Evolutionary conservation across 805 yeast species (phyloP).

Genomic region (Candida loeiensis): DNA sequence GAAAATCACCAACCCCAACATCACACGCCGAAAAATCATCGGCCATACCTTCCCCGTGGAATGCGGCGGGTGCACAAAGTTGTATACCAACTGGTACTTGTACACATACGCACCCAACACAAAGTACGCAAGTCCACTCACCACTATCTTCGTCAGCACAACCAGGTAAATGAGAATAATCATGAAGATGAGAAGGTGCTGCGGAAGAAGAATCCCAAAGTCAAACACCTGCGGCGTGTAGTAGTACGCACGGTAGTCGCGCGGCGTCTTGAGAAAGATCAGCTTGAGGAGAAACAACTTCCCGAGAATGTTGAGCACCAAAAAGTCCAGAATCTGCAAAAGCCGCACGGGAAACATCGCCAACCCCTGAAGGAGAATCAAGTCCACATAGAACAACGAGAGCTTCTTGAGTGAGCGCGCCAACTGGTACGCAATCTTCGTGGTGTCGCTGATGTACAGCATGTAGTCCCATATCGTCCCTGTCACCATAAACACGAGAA

Average conservation of each 20-base stretch:
- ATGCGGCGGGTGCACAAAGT: conserved; percentile 62
- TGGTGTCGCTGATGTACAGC: conserved; percentile 55
- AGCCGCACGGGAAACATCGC: conserved; percentile 60
- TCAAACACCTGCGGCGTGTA: conserved; percentile 59
- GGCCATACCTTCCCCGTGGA: conserved; percentile 70
- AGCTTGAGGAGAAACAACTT: conserved; percentile 37
- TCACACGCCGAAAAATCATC: conserved; percentile 52
- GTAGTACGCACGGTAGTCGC: conserved; percentile 49
- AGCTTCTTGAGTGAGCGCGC: conserved; percentile 51
- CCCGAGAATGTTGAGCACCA: conserved; percentile 39
- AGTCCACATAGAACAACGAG: conserved; percentile 53
- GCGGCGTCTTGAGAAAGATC: conserved; percentile 44
- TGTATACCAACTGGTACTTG: conserved; percentile 59
- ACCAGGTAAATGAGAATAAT: conserved; percentile 59
- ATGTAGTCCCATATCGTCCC: conserved; percentile 61
- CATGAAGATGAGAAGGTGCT: conserved; percentile 55
- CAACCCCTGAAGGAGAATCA: conserved; percentile 67
- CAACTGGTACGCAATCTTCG: conserved; percentile 53
- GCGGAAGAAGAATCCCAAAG: conserved; percentile 59
- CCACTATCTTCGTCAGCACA: conserved; percentile 55
- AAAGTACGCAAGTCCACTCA: conserved; percentile 57
- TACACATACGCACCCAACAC: conserved; percentile 55
- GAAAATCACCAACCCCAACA: conserved; percentile 52
- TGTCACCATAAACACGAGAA: conserved; percentile 57
- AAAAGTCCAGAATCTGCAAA: conserved; percentile 53